Evolutionary conservation across 352 stramenopile genomes (phyloP).

Genomic region (Phytopythium mirpurense): DNA sequence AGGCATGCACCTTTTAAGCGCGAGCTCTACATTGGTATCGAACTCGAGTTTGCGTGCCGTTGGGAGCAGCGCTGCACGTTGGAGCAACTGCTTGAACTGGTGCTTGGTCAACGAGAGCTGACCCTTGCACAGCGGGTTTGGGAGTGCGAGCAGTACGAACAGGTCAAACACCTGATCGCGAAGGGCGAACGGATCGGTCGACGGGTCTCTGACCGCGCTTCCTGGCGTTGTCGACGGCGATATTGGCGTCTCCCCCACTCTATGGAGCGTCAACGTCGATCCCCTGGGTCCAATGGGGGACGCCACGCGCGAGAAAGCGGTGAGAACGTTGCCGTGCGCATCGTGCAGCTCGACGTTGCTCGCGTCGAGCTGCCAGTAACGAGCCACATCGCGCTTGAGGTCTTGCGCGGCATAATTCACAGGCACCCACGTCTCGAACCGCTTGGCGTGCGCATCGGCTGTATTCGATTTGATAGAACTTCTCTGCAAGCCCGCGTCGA

Average conservation of each 20-base stretch:
- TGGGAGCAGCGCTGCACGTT: slow-evolving; percentile 25
- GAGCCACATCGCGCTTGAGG: slow-evolving; percentile 39
- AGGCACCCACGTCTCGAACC: slow-evolving; percentile 43
- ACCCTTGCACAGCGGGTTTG: slow-evolving; percentile 37
- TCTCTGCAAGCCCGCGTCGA: slow-evolving; percentile 8
- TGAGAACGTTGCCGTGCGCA: slow-evolving; percentile 13
- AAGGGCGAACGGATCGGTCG: slow-evolving; percentile 41
- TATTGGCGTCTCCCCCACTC: not conserved
- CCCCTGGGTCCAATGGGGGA: slow-evolving; percentile 9
- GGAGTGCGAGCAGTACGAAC: slow-evolving; percentile 53
- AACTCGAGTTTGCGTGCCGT: slow-evolving; percentile 39
- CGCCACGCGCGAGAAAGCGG: slow-evolving; percentile 4
- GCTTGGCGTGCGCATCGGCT: not conserved
- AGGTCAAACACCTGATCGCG: slow-evolving; percentile 61
- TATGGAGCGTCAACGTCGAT: slow-evolving; percentile 17
- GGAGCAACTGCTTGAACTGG: slow-evolving; percentile 60
- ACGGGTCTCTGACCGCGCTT: too few relatives aligned
- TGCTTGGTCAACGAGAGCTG: slow-evolving; percentile 46
- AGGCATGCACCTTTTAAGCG: slow-evolving; percentile 24
- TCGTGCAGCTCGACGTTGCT: slow-evolving; percentile 42
- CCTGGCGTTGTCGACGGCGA: too few relatives aligned
- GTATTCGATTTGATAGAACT: not conserved
- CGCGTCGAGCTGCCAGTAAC: slow-evolving; percentile 37
- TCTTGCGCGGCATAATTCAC: slow-evolving; percentile 36
- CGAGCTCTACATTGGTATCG: slow-evolving; percentile 27